Evolutionary conservation across 169 alveolate species (phyloP).

Genomic region (Cryptosporidium ubiquitum): DNA sequence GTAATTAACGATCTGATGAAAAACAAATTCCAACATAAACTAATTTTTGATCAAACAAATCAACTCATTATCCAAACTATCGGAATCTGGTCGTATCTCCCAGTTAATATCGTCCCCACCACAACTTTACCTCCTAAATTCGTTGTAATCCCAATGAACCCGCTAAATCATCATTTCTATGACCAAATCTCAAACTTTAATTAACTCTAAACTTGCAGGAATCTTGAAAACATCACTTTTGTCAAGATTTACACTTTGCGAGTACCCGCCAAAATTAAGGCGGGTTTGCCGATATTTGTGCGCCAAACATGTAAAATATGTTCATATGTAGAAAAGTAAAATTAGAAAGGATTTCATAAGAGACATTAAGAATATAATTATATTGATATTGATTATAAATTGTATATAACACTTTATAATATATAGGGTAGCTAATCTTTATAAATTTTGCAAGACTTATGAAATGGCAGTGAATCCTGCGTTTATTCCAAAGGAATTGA

Average conservation of each 20-base stretch:
- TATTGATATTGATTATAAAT: no score
- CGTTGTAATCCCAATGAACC: constrained; percentile 8
- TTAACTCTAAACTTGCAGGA: background rate
- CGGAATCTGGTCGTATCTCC: constrained; percentile 25
- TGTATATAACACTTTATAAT: no score
- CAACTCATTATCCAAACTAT: constrained; percentile 1
- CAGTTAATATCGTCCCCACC: constrained; percentile 3
- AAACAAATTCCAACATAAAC: background rate
- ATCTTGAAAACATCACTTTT: no score
- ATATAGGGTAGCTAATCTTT: background rate
- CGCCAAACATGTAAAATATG: background rate
- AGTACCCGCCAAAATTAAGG: background rate
- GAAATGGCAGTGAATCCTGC: constrained; percentile 71
- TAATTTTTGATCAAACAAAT: background rate
- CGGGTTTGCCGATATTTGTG: background rate
- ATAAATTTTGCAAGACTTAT: background rate
- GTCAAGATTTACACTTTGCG: background rate
- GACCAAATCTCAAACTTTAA: background rate
- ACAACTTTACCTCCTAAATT: constrained; percentile 2
- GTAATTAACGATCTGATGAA: background rate
- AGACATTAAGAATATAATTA: background rate
- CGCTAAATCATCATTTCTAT: background rate
- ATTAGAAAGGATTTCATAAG: background rate
- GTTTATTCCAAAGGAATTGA: constrained; percentile 56
- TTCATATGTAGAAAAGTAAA: background rate